phyloP scores from a whole-genome alignment of 139 green algal species.

The Chlorella vulgaris region DNA sequence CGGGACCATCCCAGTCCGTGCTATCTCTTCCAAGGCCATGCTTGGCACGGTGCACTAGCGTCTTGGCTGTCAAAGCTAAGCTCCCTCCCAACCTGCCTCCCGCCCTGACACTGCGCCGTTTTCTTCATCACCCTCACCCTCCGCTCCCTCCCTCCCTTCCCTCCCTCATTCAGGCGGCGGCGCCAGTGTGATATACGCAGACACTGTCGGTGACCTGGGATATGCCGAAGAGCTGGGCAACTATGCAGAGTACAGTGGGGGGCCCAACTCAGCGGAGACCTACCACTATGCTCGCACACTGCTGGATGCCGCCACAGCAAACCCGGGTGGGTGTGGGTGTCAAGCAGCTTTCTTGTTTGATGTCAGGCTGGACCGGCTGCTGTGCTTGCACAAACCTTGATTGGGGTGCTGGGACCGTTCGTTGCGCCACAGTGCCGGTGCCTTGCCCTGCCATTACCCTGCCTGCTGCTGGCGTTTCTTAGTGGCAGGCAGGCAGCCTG shows the following conservation, averaged over 20 bases:
- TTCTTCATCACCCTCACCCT: too few relatives aligned
- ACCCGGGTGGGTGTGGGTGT: slow-evolving; percentile 27
- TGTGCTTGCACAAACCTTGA: too few relatives aligned
- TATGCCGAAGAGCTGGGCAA: slow-evolving; percentile 86
- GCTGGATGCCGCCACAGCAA: slow-evolving; percentile 68
- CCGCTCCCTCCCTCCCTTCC: neutral
- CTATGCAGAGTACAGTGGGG: slow-evolving; percentile 92
- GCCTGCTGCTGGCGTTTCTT: neutral
- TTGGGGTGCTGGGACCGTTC: too few relatives aligned
- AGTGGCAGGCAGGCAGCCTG: neutral
- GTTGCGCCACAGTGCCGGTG: too few relatives aligned
- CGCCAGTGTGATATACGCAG: slow-evolving; percentile 90
- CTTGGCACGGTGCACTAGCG: neutral
- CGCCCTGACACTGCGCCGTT: neutral
- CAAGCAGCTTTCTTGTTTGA: too few relatives aligned
- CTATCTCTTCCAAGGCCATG: too few relatives aligned
- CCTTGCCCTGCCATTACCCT: too few relatives aligned
- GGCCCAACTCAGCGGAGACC: slow-evolving; percentile 76
- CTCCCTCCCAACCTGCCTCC: neutral
- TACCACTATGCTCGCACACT: slow-evolving; percentile 63
- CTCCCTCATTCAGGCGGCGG: slow-evolving; percentile 67
- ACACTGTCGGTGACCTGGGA: slow-evolving; percentile 90
- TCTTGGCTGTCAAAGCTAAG: neutral
- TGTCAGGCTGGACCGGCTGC: too few relatives aligned
- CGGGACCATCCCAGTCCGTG: too few relatives aligned